Percentiles rank a stretch among this genome's conserved stretches.
Evolutionary conservation across 352 stramenopile species (phyloP).

Genomic region (Globisporangium iwayamae): DNA sequence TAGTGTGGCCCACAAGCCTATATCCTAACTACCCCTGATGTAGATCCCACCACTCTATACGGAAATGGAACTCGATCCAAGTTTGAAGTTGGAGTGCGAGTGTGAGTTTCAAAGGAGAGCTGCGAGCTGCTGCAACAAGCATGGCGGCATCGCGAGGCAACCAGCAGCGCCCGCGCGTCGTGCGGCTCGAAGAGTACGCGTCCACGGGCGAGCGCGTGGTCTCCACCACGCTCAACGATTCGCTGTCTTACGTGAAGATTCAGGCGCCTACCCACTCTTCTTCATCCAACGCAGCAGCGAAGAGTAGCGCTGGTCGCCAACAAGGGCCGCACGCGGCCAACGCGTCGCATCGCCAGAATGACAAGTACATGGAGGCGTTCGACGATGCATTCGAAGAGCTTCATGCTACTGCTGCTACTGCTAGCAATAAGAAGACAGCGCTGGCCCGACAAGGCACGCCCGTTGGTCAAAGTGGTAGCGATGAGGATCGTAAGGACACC

Average conservation of each 20-base stretch:
- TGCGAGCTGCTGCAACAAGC: neutral
- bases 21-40: too few relatives aligned
- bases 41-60: neutral
- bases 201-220: conserved; percentile 28
- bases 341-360: conserved; percentile 57
- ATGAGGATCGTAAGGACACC: neutral
- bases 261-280: conserved; percentile 3
- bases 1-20: too few relatives aligned
- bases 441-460: neutral
- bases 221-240: conserved; percentile 16
- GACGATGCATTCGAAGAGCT: conserved; percentile 50
- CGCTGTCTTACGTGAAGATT: conserved; percentile 15
- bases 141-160: neutral
- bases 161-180: conserved; percentile 10
- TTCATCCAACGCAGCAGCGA: neutral
- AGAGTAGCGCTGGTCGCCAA: neutral
- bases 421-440: neutral
- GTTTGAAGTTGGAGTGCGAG: too few relatives aligned
- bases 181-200: conserved; percentile 70
- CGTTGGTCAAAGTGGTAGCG: neutral
- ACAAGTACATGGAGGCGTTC: conserved; percentile 71
- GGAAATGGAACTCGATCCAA: too few relatives aligned
- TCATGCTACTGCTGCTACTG: conserved; percentile 6
- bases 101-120: neutral
- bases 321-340: conserved; percentile 25